Conservation (phyloP, 371 early-diverging fungal genomes). For the Mucor lusitanicus region DNA sequence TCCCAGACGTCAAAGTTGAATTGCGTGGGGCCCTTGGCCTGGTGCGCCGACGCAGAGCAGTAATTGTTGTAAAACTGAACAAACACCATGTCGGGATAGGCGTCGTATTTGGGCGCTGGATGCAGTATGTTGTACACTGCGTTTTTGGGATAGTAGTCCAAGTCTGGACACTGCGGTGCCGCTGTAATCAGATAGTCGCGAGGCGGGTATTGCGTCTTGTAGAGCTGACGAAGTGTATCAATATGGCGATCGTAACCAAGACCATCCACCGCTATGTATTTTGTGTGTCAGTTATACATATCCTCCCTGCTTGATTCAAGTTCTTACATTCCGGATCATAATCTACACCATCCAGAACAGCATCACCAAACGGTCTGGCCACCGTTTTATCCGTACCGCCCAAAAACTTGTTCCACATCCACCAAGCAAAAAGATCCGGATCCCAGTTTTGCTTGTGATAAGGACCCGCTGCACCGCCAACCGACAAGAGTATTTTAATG, state of each 20-base stretch:
- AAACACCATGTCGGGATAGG: slow-evolving; percentile 60
- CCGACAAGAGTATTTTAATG: slow-evolving; percentile 53
- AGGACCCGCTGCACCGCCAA: slow-evolving; percentile 54
- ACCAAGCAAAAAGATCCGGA: slow-evolving; percentile 49
- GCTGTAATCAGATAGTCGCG: slow-evolving; percentile 45
- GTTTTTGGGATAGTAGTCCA: slow-evolving; percentile 49
- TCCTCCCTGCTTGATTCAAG: no score
- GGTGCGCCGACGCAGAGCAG: slow-evolving; percentile 48
- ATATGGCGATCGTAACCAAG: slow-evolving; percentile 35
- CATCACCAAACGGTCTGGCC: slow-evolving; percentile 37
- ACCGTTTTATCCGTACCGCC: slow-evolving; percentile 35
- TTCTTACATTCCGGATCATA: slow-evolving; percentile 58
- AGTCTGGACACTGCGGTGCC: slow-evolving; percentile 62
- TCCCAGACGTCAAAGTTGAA: slow-evolving; percentile 68
- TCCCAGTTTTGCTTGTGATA: slow-evolving; percentile 35
- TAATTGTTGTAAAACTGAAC: slow-evolving; percentile 81
- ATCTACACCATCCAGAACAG: slow-evolving; percentile 44
- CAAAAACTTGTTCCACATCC: slow-evolving; percentile 54
- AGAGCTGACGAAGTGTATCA: slow-evolving; percentile 29
- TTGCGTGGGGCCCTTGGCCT: slow-evolving; percentile 14
- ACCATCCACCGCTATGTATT: slow-evolving; percentile 19
- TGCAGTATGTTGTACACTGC: slow-evolving; percentile 49
- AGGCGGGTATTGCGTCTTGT: slow-evolving; percentile 43
- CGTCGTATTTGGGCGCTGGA: slow-evolving; percentile 29
- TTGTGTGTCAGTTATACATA: no score